Conservation (phyloP, 108 stramenopile species). For the Pseudonitzschia delicatissima region DNA sequence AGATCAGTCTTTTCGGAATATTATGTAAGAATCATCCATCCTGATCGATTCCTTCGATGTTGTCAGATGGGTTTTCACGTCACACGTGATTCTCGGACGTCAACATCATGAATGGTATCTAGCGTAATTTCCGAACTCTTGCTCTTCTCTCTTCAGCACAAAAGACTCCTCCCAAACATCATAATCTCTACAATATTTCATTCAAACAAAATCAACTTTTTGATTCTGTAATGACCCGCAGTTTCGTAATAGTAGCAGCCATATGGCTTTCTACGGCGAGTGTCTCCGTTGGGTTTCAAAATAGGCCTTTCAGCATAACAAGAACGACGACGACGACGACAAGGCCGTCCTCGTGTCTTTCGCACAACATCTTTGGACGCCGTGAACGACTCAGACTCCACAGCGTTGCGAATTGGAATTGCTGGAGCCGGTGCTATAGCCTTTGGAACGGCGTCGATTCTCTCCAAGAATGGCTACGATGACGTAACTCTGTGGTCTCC, state of each 20-base stretch:
- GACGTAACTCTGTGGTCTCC: slow-evolving; percentile 63
- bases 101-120: neutral
- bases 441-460: slow-evolving; percentile 53
- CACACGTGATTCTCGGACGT: too few relatives aligned
- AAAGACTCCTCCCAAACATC: neutral
- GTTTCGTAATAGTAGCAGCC: neutral
- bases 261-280: neutral
- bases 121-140: neutral
- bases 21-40: too few relatives aligned
- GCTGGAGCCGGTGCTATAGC: slow-evolving; percentile 63
- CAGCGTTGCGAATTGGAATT: slow-evolving; percentile 33
- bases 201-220: neutral
- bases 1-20: neutral
- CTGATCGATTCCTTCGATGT: too few relatives aligned
- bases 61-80: too few relatives aligned
- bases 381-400: neutral
- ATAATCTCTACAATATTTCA: neutral
- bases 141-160: neutral
- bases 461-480: slow-evolving; percentile 48
- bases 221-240: neutral
- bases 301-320: neutral
- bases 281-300: neutral
- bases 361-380: neutral
- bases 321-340: neutral
- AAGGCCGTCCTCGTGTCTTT: neutral